Evolutionary conservation across 202 grass and related monocot species (phyloP).

Genomic region (Miscanthus sacchariflorus): DNA sequence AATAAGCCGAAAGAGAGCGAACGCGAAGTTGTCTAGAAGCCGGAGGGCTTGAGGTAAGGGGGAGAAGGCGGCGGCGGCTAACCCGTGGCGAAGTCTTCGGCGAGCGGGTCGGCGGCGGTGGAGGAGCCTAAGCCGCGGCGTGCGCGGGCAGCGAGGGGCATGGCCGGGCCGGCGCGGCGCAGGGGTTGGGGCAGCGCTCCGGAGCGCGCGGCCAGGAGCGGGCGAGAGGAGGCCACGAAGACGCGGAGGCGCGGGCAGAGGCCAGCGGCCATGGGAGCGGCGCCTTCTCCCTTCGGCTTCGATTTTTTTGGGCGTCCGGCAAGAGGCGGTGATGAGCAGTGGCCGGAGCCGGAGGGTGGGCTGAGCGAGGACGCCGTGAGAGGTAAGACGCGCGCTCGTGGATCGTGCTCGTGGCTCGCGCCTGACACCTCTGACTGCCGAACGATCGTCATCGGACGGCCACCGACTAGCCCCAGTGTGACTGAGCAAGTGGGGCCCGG

Average conservation of each 20-base stretch:
- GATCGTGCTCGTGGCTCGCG: background rate
- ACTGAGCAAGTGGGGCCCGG: too few species aligned
- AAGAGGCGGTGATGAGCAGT: background rate
- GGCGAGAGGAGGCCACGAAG: constrained; percentile 47
- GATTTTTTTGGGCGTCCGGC: background rate
- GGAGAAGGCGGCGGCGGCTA: constrained; percentile 8
- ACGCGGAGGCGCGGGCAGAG: constrained; percentile 42
- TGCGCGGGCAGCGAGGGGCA: constrained; percentile 44
- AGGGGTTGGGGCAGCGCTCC: background rate
- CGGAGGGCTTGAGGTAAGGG: background rate
- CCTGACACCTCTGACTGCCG: background rate
- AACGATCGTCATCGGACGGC: background rate
- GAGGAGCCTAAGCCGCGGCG: constrained; percentile 66
- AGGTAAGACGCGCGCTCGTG: too few species aligned
- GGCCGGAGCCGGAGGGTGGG: background rate
- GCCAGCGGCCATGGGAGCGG: constrained; percentile 45
- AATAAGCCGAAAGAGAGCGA: background rate
- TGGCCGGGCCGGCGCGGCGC: constrained; percentile 24
- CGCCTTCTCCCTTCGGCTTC: constrained; percentile 2
- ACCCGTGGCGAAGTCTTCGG: constrained; percentile 75
- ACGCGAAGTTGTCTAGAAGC: background rate
- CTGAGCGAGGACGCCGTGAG: background rate
- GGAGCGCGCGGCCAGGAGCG: constrained; percentile 32
- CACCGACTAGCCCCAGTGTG: background rate
- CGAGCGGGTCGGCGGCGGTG: constrained; percentile 7